Evolutionary conservation across 2,329 filamentous ascomycete genomes (phyloP), one percentile per base, ranked within the genome.

Genomic region (Trichoderma aggressivum): DNA sequence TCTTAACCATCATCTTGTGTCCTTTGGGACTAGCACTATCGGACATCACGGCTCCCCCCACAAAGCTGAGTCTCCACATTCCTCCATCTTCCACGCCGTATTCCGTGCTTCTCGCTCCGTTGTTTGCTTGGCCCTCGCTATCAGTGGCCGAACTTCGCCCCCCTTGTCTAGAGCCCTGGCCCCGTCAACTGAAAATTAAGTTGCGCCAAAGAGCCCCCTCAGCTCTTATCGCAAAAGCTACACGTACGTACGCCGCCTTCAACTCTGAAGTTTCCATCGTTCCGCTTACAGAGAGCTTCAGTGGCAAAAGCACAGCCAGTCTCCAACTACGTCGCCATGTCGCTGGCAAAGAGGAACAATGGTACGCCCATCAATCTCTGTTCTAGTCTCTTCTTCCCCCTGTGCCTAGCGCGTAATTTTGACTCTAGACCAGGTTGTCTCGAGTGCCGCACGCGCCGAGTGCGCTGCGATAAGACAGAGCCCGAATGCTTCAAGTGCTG

Each of bases 401-500:
- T 12, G n/a, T 50, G 14, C 16, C n/a, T 43, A 18, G 39, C 26
- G 50, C 55, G 55, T 34, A 43, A 60, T 28, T 34, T 34, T 68
- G 26, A 68, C 55, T 43, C 55, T 50, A 21, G 26, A 59, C 55
- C 28, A 68, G 65, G 65, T 7, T 68, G 65, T 68, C 65, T 68
- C n/a, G 65, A 68, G 18, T 68, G 65, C 21, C 65, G 65, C 55
- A 68, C 65, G 55, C 65, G 65, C 65, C 65, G 65, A 68, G 65
- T 68, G 55, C 65, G 65, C 21, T 68, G 65, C 55, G 65, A 68
- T 26, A 68, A 68, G 36, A 60, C 65, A 26, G 65, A 68, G 55
- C 65, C 65, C 26, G 65, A 68, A 34, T 68, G 65, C 65, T 60
- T 68, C 65, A 68, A 68, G 26, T 68, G 65, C 65, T 68, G 56